Evolutionary conservation across 257 asterid genomes (phyloP), one percentile per base, ranked within the genome.

Genomic region (Lycium ferocissimum): DNA sequence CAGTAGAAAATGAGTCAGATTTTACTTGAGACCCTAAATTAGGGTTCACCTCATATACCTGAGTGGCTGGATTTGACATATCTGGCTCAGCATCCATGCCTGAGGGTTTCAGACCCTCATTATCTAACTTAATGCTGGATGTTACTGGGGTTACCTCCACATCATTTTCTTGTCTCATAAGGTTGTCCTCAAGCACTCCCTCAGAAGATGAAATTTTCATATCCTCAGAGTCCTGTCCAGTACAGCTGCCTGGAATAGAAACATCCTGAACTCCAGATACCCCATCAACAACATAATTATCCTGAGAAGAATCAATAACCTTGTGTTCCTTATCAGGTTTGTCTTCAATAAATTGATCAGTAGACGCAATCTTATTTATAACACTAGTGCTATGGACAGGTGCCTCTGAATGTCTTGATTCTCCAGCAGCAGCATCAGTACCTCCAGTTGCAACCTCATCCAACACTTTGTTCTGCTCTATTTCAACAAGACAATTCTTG

Each of bases 11-110:
- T 83, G 88, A 87, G 85, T 89, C 91, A 83, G 86, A 86, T 43
- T 89, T 84, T 87, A 89, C 89, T 87, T 87, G 88, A 85, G 83
- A 89, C 91, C 89, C 91, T 87, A 87, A 83, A 83, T 80, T 89
- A 80, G 86, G 45, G 88, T 87, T 85, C 85, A 85, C 85, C 86
- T 89, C 91, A 85, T 79, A 83, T 87, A 87, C 90, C 91, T 89
- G 89, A 84, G 85, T 82, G 83, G 86, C 83, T 80, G 88, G 57
- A 66, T 73, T 38, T 85, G 90, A 82, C 76, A 86, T 80, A 57
- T 83, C 81, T 84, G 59, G 67, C 71, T 61, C 83, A 51, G 87
- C 87, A 83, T 83, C 89, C 86, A 79, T 83, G 85, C 83, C 86
- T 54, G 75, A 45, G 83, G 80, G 86, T 85, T 88, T 83, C 79